These are phyloP conservation scores for Aurantiochytrium sp. DNA, from an alignment of 108 stramenopile species.

Conservation along the genomic window DNA sequence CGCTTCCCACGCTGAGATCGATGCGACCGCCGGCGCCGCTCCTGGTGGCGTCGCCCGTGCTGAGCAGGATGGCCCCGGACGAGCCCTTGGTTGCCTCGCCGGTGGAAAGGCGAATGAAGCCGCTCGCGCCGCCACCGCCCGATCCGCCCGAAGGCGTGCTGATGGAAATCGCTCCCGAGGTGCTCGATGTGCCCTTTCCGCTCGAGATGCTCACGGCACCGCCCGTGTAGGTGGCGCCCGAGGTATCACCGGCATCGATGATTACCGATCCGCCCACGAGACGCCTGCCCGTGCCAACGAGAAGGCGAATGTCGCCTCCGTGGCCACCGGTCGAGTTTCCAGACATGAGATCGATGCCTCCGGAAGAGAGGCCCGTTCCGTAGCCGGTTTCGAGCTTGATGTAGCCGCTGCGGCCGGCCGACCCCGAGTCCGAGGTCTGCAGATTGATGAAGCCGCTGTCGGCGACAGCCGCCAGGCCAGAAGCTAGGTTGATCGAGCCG, in stretches of 20 bases:
- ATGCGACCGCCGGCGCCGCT: neutral
- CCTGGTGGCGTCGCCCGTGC: slow-evolving; percentile 27
- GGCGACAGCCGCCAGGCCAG: slow-evolving; percentile 14
- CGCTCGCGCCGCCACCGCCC: slow-evolving; percentile 30
- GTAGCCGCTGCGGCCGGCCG: neutral
- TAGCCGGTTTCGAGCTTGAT: slow-evolving; percentile 34
- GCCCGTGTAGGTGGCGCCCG: neutral
- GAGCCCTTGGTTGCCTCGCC: slow-evolving; percentile 37
- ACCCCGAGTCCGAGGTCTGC: neutral
- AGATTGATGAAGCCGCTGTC: neutral
- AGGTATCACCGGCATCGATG: slow-evolving; percentile 41
- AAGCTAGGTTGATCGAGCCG: neutral
- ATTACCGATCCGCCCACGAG: slow-evolving; percentile 39
- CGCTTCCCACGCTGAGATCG: neutral
- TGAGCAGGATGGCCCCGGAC: slow-evolving; percentile 40
- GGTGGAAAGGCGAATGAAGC: slow-evolving; percentile 37
- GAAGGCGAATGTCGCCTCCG: slow-evolving; percentile 42
- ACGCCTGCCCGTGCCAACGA: slow-evolving; percentile 41
- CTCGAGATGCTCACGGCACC: neutral
- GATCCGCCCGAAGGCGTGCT: neutral
- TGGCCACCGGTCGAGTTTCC: slow-evolving; percentile 39
- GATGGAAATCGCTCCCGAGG: neutral
- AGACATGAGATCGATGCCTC: slow-evolving; percentile 28
- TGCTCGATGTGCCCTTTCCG: neutral
- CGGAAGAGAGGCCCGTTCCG: slow-evolving; percentile 31